Base-by-base conservation (phyloP, 306 rosid species). In the Quercus berberidifolia region DNA sequence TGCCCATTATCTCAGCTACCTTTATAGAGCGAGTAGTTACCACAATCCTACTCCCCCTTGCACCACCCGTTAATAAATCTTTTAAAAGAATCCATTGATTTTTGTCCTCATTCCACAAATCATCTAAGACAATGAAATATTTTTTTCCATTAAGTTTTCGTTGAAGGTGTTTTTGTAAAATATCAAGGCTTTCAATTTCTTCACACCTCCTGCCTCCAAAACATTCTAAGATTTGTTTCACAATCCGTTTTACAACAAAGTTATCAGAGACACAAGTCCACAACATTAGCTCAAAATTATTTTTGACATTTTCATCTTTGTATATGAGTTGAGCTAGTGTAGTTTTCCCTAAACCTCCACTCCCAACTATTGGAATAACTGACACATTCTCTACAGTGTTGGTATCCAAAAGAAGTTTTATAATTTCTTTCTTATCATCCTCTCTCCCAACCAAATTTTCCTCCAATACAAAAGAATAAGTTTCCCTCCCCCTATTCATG, bases 381-480 rank as follows among this genome's bases (percentile, higher is more conserved):
- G 26, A 55, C 74, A 64, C 6, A 80, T 33, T 35, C 68, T 55
- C 75, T 54, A 25, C 43, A 51, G 9, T 0, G 33, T 19, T 5
- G 11, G 35, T 5, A 2, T 43, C 10, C 8, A 43, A 38, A 3
- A 80, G 68, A 74, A n/a, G n/a, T 54, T 67, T 59, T 3, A 64
- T 55, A 10, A 80, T 46, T 5, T 11, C 10, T 25, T 21, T 57
- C 55, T 52, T 38, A 65, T 74, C 78, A 10, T 74, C 14, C 6
- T 74, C 83, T 74, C 83, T 69, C 43, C 75, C 83, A 54, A 79
- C 55, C 33, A 79, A 55, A 35, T 35, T 5, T 51, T 64, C 51
- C 10, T 43, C 51, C 12, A 8, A 11, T 43, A 43, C 51, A 43
- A 43, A 43, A 43, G 51, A 43, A 43, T 43, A 43, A 43, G 51